These are phyloP conservation scores for Abelmoschus esculentus DNA, from an alignment of 345 rosid genomes.

Conservation along the genomic window DNA sequence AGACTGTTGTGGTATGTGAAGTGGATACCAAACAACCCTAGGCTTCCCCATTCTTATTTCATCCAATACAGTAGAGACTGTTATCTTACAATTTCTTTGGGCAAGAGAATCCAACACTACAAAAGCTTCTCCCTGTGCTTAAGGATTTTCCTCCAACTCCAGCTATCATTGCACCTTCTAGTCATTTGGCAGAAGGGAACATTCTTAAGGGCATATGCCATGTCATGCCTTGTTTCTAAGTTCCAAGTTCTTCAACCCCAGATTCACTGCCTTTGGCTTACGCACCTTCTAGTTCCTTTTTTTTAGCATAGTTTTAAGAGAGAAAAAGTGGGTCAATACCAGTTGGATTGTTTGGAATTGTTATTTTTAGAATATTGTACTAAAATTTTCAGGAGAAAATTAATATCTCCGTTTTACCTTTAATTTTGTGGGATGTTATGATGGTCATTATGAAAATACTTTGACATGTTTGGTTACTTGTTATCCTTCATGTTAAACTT, in stretches of 20 bases:
- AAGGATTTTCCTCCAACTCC: no score
- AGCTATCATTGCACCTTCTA: no score
- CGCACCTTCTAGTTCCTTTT: not conserved
- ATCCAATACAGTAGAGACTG: no score
- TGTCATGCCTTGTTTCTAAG: not conserved
- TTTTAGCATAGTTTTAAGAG: not conserved
- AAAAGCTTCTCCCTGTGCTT: no score
- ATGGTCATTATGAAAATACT: not conserved
- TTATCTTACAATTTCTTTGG: no score
- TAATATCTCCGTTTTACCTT: not conserved
- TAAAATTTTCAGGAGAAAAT: not conserved
- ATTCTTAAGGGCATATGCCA: not conserved
- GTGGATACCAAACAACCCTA: no score
- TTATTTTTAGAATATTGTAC: not conserved
- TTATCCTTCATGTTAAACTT: slow-evolving; percentile 7
- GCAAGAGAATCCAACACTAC: no score
- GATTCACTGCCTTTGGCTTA: no score
- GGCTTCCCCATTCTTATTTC: no score
- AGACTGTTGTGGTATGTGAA: no score
- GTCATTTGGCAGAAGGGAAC: no score
- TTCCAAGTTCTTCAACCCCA: no score
- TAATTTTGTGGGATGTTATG: not conserved
- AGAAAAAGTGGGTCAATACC: not conserved
- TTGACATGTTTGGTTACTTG: not conserved
- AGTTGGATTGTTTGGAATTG: not conserved